phyloP scores from a whole-genome alignment of 306 rosid species.

The Alnus glutinosa region DNA sequence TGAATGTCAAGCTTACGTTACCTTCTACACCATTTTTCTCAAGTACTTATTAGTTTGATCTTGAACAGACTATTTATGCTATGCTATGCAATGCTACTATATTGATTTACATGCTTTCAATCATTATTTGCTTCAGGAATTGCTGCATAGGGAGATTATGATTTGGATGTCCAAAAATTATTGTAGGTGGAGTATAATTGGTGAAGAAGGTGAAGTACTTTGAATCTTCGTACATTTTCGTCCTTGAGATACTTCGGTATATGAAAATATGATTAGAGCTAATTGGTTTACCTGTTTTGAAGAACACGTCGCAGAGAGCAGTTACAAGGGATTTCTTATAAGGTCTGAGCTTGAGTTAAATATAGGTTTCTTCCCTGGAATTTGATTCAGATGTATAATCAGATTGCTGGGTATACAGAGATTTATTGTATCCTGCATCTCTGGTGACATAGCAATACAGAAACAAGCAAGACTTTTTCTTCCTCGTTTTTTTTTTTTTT shows the following conservation, averaged over 20 bases:
- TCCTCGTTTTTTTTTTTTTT: slow-evolving; percentile 25
- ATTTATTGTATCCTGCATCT: slow-evolving; percentile 41
- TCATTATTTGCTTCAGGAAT: slow-evolving; percentile 58
- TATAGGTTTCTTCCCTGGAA: slow-evolving; percentile 53
- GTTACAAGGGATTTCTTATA: slow-evolving; percentile 42
- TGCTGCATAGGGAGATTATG: slow-evolving; percentile 67
- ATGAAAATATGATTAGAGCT: slow-evolving; percentile 51
- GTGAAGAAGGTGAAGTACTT: slow-evolving; percentile 40
- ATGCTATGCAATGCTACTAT: not conserved
- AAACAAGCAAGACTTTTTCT: slow-evolving; percentile 36
- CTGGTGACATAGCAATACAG: slow-evolving; percentile 40
- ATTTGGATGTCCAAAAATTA: slow-evolving; percentile 27
- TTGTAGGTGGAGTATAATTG: slow-evolving; percentile 41
- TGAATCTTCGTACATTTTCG: slow-evolving; percentile 37
- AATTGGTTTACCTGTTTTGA: slow-evolving; percentile 48
- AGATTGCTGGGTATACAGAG: slow-evolving; percentile 49
- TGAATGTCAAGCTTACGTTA: not conserved
- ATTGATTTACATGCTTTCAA: slow-evolving; percentile 22
- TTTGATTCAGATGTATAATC: slow-evolving; percentile 54
- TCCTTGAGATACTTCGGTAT: slow-evolving; percentile 36
- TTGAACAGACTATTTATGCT: slow-evolving; percentile 13
- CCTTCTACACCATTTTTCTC: not conserved
- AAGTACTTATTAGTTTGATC: not conserved
- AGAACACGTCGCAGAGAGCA: slow-evolving; percentile 46
- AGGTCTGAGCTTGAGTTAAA: slow-evolving; percentile 51